These are phyloP conservation scores for Pleurotus salmoneostramineus DNA, from an alignment of 768 basidiomycete species.

Conservation along the genomic window DNA sequence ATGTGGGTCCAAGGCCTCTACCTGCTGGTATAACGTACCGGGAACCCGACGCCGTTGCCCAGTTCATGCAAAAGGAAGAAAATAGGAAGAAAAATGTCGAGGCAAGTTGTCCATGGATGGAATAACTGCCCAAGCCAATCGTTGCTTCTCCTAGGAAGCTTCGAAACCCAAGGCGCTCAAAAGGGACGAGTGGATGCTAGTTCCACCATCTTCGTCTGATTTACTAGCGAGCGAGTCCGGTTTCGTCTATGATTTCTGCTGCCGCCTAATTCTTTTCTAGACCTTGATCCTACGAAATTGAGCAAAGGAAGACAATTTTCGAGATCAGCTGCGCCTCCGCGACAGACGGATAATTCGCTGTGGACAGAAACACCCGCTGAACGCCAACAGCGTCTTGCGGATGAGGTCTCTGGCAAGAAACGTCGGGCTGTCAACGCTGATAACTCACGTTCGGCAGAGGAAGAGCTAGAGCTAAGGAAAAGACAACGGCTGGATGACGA, in stretches of 20 bases:
- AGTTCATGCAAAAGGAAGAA: conserved; percentile 86
- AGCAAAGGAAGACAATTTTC: conserved; percentile 76
- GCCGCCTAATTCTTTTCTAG: conserved; percentile 32
- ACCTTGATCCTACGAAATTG: conserved; percentile 83
- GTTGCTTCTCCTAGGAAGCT: conserved; percentile 49
- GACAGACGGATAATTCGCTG: conserved; percentile 56
- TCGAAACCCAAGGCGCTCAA: conserved; percentile 71
- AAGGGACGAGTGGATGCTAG: conserved; percentile 98
- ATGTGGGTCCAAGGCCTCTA: conserved; percentile 81
- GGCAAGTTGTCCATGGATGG: conserved; percentile 22
- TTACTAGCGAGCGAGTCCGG: conserved; percentile 65
- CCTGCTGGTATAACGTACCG: conserved; percentile 39
- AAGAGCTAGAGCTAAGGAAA: conserved; percentile 44
- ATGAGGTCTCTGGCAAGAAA: conserved; percentile 92
- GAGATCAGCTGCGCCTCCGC: conserved; percentile 41
- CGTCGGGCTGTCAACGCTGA: conserved; percentile 60
- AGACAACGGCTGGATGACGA: conserved; percentile 63
- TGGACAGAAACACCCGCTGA: conserved; percentile 99
- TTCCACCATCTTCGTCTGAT: conserved; percentile 81
- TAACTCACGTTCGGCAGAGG: conserved; percentile 34
- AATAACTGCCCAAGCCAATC: not conserved
- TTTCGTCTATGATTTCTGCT: not conserved
- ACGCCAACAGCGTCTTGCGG: conserved; percentile 84
- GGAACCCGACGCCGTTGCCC: conserved; percentile 64
- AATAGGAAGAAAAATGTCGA: conserved; percentile 67